A percentile compares a stretch with the other conserved stretches of the same genome.
Conservation (phyloP, 306 rosid species). For the Pachyrhizus erosus region DNA sequence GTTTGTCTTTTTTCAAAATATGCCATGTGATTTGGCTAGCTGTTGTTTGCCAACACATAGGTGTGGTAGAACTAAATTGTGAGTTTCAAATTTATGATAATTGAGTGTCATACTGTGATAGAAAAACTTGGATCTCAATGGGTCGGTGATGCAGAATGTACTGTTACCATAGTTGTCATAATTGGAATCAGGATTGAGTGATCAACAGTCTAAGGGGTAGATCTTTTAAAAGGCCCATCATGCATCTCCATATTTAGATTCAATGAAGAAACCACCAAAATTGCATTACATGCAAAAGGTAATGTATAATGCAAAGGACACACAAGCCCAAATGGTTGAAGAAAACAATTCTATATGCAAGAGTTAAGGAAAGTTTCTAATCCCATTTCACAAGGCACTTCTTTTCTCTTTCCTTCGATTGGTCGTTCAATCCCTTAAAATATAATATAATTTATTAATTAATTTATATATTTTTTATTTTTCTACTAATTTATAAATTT, state of each 20-base stretch:
- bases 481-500: too few relatives aligned
- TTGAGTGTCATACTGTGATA: not conserved
- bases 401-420: not conserved
- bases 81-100: not conserved
- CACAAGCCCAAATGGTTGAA: constrained; percentile 5
- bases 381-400: constrained; percentile 1
- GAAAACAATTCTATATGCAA: constrained; percentile 29
- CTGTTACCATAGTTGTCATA: not conserved
- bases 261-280: constrained; percentile 16
- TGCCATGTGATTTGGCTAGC: constrained; percentile 43
- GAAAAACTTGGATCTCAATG: not conserved
- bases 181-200: not conserved
- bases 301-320: not conserved
- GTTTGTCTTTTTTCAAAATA: not conserved
- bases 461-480: too few relatives aligned
- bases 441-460: too few relatives aligned
- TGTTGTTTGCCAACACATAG: not conserved
- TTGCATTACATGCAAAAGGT: not conserved
- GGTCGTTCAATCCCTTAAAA: not conserved
- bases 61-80: not conserved
- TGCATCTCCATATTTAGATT: not conserved
- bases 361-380: not conserved
- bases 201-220: not conserved
- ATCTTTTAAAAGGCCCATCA: not conserved
- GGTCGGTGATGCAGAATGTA: not conserved